phyloP scores from a whole-genome alignment of 2,329 filamentous ascomycete species.

The Fusarium sp. region DNA sequence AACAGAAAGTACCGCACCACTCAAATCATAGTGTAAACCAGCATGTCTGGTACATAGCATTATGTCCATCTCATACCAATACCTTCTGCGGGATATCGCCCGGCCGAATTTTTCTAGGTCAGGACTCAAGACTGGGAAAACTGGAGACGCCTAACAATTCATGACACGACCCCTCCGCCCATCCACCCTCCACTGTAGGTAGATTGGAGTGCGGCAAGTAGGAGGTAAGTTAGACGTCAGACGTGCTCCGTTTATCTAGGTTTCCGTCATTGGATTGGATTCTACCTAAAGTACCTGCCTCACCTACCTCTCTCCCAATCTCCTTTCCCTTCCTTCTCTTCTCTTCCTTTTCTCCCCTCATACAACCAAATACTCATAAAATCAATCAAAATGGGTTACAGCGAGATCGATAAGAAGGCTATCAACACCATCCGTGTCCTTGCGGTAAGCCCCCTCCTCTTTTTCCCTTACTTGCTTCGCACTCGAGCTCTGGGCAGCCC shows the following conservation, averaged over 20 bases:
- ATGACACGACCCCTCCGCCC: conserved; percentile 54
- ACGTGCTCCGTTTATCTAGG: conserved; percentile 46
- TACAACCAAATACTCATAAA: conserved; percentile 47
- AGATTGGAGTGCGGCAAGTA: background rate
- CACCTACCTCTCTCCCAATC: conserved; percentile 37
- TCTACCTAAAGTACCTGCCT: conserved; percentile 24
- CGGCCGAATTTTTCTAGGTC: conserved; percentile 40
- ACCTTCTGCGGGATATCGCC: conserved; percentile 34
- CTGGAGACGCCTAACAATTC: conserved; percentile 48
- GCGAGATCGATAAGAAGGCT: conserved; percentile 87
- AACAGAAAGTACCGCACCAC: background rate
- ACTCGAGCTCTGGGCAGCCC: conserved; percentile 50
- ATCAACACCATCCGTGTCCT: conserved; percentile 99
- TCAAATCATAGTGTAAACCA: background rate
- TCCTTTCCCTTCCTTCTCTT: conserved; percentile 43
- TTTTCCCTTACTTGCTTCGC: conserved; percentile 43
- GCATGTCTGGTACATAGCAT: background rate
- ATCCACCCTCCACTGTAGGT: conserved; percentile 13
- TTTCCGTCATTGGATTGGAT: conserved; percentile 43
- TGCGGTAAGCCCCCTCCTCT: conserved; percentile 75
- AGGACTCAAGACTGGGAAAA: conserved; percentile 43
- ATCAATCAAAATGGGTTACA: conserved; percentile 82
- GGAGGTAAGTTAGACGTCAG: conserved; percentile 39
- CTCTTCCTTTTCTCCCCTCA: conserved; percentile 44
- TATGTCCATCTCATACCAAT: background rate